Evolutionary conservation across 192 early-diverging fungal genomes (phyloP), one percentile per base, ranked within the genome.

Genomic region (Lobosporangium transversale): DNA sequence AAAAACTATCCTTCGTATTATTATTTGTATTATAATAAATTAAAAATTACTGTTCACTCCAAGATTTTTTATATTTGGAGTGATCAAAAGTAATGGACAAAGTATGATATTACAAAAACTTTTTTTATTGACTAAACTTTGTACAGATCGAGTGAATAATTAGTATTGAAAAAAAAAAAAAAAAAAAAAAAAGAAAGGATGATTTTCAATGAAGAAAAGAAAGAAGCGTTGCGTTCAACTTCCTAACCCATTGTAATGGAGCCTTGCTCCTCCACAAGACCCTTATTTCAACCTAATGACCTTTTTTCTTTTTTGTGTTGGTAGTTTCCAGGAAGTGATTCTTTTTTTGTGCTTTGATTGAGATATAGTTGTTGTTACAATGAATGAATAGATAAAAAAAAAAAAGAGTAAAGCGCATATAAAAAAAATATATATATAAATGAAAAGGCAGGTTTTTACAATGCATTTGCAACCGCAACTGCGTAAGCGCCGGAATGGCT

Each of bases 401-500:
- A 52, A 18, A 40, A 47, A 32, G 23, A 49, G 40, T 40, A 56
- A 40, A 56, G 40, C 15, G 4, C n/a, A n/a, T n/a, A 21, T 33
- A 40, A 56, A 23, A 40, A 56, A 21, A 37, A 40, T n/a, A 49
- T 37, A 47, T 23, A 24, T 53, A 68, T 21, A 53, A 61, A 24
- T 42, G 40, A 64, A 52, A 62, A 29, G 51, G 14, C 37, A 70
- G 62, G 48, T 64, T 57, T 78, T 66, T 84, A 86, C 71, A 80
- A 85, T 53, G 60, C 92, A 62, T 80, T 87, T 76, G 95, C 95
- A 66, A 95, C 90, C 17, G 95, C 95, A 65, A 94, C 94, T 43
- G 93, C 92, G 81, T 95, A 97, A 17, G 86, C 83, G 53, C 94
- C 96, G 58, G 90, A 90, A 76, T 98, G 96, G 64, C 91, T 94